These are phyloP conservation scores for Colletotrichum liaoningense DNA, from an alignment of 2,329 filamentous ascomycete genomes.

Conservation along the genomic window DNA sequence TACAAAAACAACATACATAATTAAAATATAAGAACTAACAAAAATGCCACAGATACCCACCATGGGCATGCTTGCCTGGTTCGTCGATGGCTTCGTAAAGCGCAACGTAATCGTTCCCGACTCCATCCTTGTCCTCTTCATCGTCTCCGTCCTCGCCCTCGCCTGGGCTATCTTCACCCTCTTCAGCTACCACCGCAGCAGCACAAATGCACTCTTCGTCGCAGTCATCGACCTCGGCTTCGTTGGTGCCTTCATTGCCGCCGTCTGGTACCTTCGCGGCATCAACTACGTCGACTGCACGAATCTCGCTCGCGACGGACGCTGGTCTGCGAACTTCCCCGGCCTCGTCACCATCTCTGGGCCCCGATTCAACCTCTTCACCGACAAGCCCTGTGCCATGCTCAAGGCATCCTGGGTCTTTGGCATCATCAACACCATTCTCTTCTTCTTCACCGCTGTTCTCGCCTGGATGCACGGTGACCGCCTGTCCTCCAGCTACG, in stretches of 20 bases:
- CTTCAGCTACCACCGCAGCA: slow-evolving; percentile 74
- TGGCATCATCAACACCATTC: slow-evolving; percentile 86
- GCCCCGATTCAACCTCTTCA: slow-evolving; percentile 61
- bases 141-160: slow-evolving; percentile 71
- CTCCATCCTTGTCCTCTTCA: slow-evolving; percentile 75
- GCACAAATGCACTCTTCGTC: slow-evolving; percentile 70
- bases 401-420: slow-evolving; percentile 91
- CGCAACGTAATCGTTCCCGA: slow-evolving; percentile 69
- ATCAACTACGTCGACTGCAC: slow-evolving; percentile 76
- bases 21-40: no score
- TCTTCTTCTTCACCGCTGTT: slow-evolving; percentile 82
- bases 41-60: slow-evolving; percentile 64
- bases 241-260: slow-evolving; percentile 73
- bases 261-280: slow-evolving; percentile 68
- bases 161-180: slow-evolving; percentile 75
- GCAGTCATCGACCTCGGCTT: slow-evolving; percentile 70
- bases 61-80: slow-evolving; percentile 76
- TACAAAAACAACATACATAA: no score
- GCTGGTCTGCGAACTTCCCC: slow-evolving; percentile 70
- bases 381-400: slow-evolving; percentile 88
- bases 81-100: slow-evolving; percentile 69
- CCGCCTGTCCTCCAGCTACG: slow-evolving; percentile 49
- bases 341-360: slow-evolving; percentile 67
- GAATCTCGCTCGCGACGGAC: slow-evolving; percentile 59
- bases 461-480: slow-evolving; percentile 73